phyloP scores from a whole-genome alignment of 805 yeast genomes.

The Lachancea nothofagi region DNA sequence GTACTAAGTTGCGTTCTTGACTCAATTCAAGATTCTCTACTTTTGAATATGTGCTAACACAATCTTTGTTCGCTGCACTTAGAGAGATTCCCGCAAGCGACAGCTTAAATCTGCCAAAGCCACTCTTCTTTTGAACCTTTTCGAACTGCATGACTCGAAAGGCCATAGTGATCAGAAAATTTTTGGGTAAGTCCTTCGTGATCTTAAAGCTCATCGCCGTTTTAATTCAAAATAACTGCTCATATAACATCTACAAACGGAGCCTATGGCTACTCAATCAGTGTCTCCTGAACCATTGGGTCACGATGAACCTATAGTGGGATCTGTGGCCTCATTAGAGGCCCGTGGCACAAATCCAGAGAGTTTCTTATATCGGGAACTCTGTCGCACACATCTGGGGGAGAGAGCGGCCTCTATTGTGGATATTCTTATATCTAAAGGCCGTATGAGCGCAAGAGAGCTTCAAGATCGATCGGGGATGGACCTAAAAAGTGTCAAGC shows the following conservation, averaged over 20 bases:
- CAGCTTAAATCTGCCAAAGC: too few relatives aligned
- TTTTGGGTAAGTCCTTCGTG: background rate
- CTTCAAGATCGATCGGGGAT: conserved; percentile 42
- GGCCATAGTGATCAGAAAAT: background rate
- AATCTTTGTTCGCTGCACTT: too few relatives aligned
- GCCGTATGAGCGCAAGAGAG: conserved; percentile 56
- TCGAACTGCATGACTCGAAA: background rate
- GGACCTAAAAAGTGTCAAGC: conserved; percentile 48
- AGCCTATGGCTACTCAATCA: conserved; percentile 7
- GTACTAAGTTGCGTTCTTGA: too few relatives aligned
- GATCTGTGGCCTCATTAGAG: conserved; percentile 27
- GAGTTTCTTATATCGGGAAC: conserved; percentile 50
- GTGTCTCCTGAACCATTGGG: conserved; percentile 4
- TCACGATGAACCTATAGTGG: conserved; percentile 3
- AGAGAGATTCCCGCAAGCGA: too few relatives aligned
- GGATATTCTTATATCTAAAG: conserved; percentile 57
- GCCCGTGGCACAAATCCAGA: conserved; percentile 56
- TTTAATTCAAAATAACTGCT: background rate
- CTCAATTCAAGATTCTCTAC: too few relatives aligned
- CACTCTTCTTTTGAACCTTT: too few relatives aligned
- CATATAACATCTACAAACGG: background rate
- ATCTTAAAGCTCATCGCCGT: conserved; percentile 7
- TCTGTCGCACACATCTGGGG: conserved; percentile 57
- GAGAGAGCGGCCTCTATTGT: conserved; percentile 64
- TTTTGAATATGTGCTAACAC: too few relatives aligned